Percentiles rank a stretch among this genome's conserved stretches.
These are phyloP conservation scores for Nicotiana otophora DNA, from an alignment of 257 asterid genomes.

Conservation along the genomic window DNA sequence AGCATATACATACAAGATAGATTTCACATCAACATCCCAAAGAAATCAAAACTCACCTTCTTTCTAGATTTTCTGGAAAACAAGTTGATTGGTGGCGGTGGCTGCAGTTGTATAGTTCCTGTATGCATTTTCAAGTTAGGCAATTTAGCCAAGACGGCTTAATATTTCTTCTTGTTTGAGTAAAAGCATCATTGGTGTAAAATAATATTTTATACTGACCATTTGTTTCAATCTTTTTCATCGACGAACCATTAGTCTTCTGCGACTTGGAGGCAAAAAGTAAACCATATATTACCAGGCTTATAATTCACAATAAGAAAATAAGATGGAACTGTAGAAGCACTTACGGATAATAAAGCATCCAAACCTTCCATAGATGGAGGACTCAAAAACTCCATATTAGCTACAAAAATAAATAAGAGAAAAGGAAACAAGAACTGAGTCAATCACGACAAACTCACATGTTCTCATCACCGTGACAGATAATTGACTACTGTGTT, in stretches of 20 bases:
- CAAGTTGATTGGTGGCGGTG: constrained; percentile 30
- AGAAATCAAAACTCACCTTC: constrained; percentile 33
- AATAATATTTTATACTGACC: constrained; percentile 2
- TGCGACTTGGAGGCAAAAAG: constrained; percentile 13
- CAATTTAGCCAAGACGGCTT: neutral
- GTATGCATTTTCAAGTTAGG: constrained; percentile 14
- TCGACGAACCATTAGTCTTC: neutral
- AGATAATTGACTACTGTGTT: neutral
- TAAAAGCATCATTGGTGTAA: neutral
- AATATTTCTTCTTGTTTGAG: neutral
- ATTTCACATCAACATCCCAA: neutral
- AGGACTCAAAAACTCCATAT: constrained; percentile 44
- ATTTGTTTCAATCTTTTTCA: constrained; percentile 18
- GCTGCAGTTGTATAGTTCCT: constrained; percentile 40
- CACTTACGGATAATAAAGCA: constrained; percentile 53
- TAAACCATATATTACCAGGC: neutral
- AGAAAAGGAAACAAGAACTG: neutral
- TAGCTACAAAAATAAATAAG: constrained; percentile 31
- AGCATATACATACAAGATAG: neutral
- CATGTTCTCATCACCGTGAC: neutral
- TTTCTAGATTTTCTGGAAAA: constrained; percentile 51
- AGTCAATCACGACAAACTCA: neutral
- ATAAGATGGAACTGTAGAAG: constrained; percentile 1
- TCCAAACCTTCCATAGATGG: constrained; percentile 82
- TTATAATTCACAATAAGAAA: neutral